Evolutionary conservation across 345 rosid species (phyloP), one percentile per base, ranked within the genome.

Genomic region (Sisymbrium altissimum): DNA sequence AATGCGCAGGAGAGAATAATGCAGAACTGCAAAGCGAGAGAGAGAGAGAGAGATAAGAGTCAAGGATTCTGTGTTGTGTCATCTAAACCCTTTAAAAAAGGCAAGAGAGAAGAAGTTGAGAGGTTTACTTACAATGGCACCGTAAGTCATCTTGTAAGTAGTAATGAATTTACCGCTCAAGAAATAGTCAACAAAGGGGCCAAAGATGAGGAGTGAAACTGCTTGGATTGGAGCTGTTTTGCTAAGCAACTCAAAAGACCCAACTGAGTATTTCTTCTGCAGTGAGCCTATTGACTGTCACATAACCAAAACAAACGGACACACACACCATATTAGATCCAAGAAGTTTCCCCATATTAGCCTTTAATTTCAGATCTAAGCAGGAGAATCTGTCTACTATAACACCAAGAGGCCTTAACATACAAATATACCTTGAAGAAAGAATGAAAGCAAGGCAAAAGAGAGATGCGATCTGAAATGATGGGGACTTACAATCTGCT

Each of bases 201-300:
- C 98, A 18, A 91, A 64, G 66, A 88, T 45, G 70, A 94, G 91
- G 23, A 94, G 98, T 65, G 96, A 94, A 43, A 87, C n/a, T n/a
- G 97, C 97, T 87, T 94, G 98, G 75, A 94, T 94, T 45, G 98
- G 98, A 36, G 98, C 98, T 32, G 97, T 94, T 82, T 82, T 89
- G 77, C 97, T 91, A 71, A 94, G 76, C 81, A 94, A 78, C 64
- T 94, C 98, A 69, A 94, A 94, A 11, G 98, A 94, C 62, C 97
- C 96, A 56, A 94, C 81, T 5, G 96, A 88, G 80, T 94, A 94
- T 41, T 94, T 94, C 90, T 84, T 85, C 81, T 94, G 97, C 44
- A 89, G 80, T 68, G 98, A 94, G 18, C 98, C 98, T 63, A 94
- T 94, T 13, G 96, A 84, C 98, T 91, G 87, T 49, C 18, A 18